Base-by-base conservation (phyloP, 805 yeast genomes). In the Pichia nanzhaoensis region DNA sequence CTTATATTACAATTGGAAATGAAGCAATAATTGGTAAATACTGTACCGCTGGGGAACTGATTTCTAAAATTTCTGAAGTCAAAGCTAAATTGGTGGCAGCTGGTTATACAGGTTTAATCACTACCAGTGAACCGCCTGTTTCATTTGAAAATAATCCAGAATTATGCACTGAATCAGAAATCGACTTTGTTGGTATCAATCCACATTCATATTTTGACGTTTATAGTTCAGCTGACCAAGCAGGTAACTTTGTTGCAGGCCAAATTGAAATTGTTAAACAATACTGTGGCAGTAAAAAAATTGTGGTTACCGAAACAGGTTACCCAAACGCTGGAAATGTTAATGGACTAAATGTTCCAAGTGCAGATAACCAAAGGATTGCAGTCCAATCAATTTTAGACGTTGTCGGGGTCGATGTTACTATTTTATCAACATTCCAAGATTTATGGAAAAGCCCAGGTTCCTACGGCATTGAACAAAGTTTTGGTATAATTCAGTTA, bases 51-150 rank as follows among this genome's bases (percentile, higher is more conserved):
- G 53, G 65, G 20, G 84, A 82, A n/a, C 74, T 90, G 53, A 68
- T 81, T 28, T 37, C 64, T 40, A 87, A 86, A 65, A 82, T 88
- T 50, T 46, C 77, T 1, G 64, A 77, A 12, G 93, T 87, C 42
- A 84, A 80, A 62, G 32, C 71, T 12, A 64, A 65, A 50, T 73
- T 90, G 46, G 58, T 66, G 45, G 64, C 60, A 41, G 90, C 87
- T 22, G 97, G 97, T 33, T 90, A 80, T 67, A 64, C 69, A 9
- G 96, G 96, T 42, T 58, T 66, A 44, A 72, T 89, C 38, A 82
- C 95, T 19, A 89, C 95, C 17, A 78, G 95, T 46, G 97, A 90
- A 63, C 95, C 96, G 44, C 93, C 96, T n/a, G 83, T 75, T 13
- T 65, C 80, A 17, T 89, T 73, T 63, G 74, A 74, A 58, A 60